Percentiles rank a stretch among this genome's conserved stretches.
Conservation (phyloP, 192 early-diverging fungal genomes). For the Coemansia sp. region DNA sequence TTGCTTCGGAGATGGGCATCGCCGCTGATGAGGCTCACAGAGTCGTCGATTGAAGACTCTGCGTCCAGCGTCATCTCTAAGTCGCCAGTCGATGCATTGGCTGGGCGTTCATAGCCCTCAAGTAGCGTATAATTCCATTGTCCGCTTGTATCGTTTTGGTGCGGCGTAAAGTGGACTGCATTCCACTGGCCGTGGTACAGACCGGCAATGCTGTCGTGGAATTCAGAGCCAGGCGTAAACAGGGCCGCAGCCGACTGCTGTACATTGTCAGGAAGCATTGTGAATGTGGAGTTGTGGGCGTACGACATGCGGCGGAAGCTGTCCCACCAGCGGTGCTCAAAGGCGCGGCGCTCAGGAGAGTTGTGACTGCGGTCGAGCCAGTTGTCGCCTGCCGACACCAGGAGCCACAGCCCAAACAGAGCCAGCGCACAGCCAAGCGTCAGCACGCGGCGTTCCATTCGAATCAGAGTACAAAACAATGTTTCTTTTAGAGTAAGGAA, state of each 20-base stretch:
- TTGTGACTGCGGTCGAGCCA: neutral
- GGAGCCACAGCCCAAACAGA: slow-evolving; percentile 15
- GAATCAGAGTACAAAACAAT: neutral
- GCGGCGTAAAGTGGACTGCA: slow-evolving; percentile 5
- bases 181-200: slow-evolving; percentile 22
- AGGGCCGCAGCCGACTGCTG: slow-evolving; percentile 9
- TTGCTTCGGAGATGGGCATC: slow-evolving; percentile 3
- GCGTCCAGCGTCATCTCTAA: slow-evolving; percentile 23
- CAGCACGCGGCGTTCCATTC: neutral
- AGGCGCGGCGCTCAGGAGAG: slow-evolving; percentile 17
- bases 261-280: slow-evolving; percentile 19
- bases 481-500: too few relatives aligned
- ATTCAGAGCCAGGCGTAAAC: neutral
- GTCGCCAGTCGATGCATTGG: slow-evolving; percentile 7
- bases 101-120: slow-evolving; percentile 16
- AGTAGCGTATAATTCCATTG: slow-evolving; percentile 12
- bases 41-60: neutral
- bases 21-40: slow-evolving; percentile 22
- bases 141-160: too few relatives aligned
- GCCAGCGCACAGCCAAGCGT: slow-evolving; percentile 6
- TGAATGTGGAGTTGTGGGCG: slow-evolving; percentile 28
- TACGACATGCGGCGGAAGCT: slow-evolving; percentile 23
- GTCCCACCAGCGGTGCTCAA: slow-evolving; percentile 37
- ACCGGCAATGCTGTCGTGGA: slow-evolving; percentile 13
- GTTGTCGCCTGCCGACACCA: slow-evolving; percentile 13